A percentile compares a stretch with the other conserved stretches of the same genome.
Evolutionary conservation across 2,329 filamentous ascomycete genomes (phyloP).

Genomic region (Trichoderma sp.): DNA sequence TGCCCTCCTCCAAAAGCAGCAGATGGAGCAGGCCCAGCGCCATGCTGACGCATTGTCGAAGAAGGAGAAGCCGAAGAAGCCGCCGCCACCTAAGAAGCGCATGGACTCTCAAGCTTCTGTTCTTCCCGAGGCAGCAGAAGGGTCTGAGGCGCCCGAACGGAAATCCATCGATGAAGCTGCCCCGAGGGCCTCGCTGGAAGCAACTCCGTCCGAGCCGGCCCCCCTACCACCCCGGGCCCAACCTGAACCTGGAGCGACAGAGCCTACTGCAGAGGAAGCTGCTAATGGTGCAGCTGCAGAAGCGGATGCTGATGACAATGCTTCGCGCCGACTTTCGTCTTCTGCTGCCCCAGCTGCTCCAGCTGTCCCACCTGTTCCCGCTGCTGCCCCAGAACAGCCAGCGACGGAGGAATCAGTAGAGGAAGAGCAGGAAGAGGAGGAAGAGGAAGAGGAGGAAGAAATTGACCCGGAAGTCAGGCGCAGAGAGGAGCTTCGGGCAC

Average conservation of each 20-base stretch:
- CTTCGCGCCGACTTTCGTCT: conserved; percentile 41
- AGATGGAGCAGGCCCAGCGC: conserved; percentile 82
- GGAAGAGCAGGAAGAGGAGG: conserved; percentile 65
- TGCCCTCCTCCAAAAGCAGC: conserved; percentile 89
- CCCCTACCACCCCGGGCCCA: conserved; percentile 56
- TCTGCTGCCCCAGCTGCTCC: conserved; percentile 24
- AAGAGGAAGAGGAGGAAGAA: conserved; percentile 80
- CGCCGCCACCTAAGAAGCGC: conserved; percentile 60
- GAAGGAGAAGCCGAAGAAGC: conserved; percentile 84
- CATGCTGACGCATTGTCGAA: conserved; percentile 77
- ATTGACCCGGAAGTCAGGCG: conserved; percentile 84
- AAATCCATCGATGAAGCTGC: conserved; percentile 52
- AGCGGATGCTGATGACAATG: conserved; percentile 74
- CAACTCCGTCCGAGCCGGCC: conserved; percentile 41
- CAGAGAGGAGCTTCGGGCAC: conserved; percentile 83
- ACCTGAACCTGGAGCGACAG: conserved; percentile 58
- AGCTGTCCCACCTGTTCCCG: conserved; percentile 9
- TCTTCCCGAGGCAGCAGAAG: conserved; percentile 39
- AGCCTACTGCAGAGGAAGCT: conserved; percentile 66
- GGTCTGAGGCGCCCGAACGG: conserved; percentile 47
- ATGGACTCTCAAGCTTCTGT: conserved; percentile 47
- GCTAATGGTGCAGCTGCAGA: conserved; percentile 67
- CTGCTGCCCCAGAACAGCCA: conserved; percentile 59
- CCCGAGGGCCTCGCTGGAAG: conserved; percentile 56
- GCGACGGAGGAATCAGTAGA: conserved; percentile 36